These are phyloP conservation scores for Eucalyptus melliodora DNA, from an alignment of 345 rosid species.

Conservation along the genomic window DNA sequence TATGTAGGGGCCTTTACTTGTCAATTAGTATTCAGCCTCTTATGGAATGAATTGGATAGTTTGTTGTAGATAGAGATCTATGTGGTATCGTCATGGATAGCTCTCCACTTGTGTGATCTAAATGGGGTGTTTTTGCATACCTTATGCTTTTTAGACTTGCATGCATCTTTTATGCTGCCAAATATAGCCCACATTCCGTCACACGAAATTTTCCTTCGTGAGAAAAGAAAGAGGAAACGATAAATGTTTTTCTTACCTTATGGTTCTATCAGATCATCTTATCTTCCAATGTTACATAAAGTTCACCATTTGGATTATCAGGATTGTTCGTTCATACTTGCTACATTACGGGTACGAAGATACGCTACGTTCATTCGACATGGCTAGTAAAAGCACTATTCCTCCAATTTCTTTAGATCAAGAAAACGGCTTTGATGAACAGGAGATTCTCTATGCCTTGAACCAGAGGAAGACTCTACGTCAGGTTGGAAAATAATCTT, in stretches of 20 bases:
- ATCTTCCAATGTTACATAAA: not conserved
- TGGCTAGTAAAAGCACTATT: slow-evolving; percentile 56
- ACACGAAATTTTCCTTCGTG: not conserved
- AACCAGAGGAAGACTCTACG: slow-evolving; percentile 62
- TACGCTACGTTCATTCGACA: slow-evolving; percentile 78
- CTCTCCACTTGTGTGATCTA: not conserved
- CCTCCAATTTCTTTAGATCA: slow-evolving; percentile 57
- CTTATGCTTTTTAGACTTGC: not conserved
- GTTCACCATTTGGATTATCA: slow-evolving; percentile 10
- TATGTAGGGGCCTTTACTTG: not conserved
- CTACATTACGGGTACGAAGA: slow-evolving; percentile 92
- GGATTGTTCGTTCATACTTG: slow-evolving; percentile 84
- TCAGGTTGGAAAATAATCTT: slow-evolving; percentile 34
- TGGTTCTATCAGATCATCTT: not conserved
- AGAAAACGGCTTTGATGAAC: slow-evolving; percentile 57
- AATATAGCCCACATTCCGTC: not conserved
- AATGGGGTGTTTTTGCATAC: not conserved
- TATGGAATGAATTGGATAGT: not conserved
- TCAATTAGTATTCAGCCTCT: not conserved
- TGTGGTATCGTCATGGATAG: not conserved
- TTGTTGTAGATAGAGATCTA: not conserved
- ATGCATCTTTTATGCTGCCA: not conserved
- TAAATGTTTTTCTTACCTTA: not conserved
- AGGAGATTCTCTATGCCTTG: slow-evolving; percentile 56
- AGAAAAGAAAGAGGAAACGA: not conserved